Conservation (phyloP, 2,329 filamentous ascomycete genomes). For the Neofusicoccum sp. region DNA sequence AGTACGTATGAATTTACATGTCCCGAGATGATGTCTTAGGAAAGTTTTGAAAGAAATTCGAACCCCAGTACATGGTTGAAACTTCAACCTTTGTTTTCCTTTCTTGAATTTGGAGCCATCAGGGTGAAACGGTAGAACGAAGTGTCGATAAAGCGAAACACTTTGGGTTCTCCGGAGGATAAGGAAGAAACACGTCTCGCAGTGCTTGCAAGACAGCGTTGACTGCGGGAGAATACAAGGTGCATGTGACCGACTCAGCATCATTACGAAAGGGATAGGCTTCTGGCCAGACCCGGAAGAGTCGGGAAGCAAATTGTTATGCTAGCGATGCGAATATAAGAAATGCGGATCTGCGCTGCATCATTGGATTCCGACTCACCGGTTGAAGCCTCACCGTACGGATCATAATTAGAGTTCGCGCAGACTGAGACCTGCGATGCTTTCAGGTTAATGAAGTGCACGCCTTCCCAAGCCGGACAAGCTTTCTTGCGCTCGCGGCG, state of each 20-base stretch:
- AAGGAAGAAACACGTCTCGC: too few species aligned
- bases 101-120: too few species aligned
- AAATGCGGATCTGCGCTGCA: background rate
- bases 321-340: background rate
- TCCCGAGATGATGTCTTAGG: too few species aligned
- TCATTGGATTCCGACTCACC: background rate
- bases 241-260: background rate
- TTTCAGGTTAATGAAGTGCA: background rate
- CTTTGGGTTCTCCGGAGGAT: too few species aligned
- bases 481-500: background rate
- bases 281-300: background rate
- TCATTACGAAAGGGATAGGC: background rate
- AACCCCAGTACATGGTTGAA: too few species aligned
- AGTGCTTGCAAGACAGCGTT: background rate
- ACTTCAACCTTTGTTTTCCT: too few species aligned
- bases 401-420: background rate
- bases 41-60: too few species aligned
- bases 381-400: background rate
- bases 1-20: too few species aligned
- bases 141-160: too few species aligned
- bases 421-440: background rate
- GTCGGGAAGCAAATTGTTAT: background rate
- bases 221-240: background rate
- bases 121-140: too few species aligned
- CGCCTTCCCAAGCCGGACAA: background rate